Base-by-base conservation (phyloP, 2,329 filamentous ascomycete genomes). In the Hypoxylon sp. region DNA sequence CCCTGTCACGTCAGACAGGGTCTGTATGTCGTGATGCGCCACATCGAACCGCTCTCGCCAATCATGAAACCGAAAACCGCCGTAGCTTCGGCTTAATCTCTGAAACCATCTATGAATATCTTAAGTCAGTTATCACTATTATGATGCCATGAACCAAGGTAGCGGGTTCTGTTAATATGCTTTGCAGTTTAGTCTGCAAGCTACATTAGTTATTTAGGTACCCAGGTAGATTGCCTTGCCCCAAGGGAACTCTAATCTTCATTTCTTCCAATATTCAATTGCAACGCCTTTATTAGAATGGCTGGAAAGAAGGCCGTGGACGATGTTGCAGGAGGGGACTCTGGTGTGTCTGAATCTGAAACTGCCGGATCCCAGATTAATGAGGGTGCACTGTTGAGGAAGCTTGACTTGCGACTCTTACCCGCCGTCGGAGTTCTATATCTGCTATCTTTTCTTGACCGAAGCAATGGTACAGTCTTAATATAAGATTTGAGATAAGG, bases 311-410 rank as follows among this genome's bases (percentile, higher is more conserved):
- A 46, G 16, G 19, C 39, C 7, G n/a, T 59, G 14, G 51, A 61
- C 2, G 56, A 55, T 8, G 34, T 39, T 25, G 50, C 50, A 16
- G 70, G 56, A 39, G 67, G 69, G 3, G 64, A 65, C 16, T 63
- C 71, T 1, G 63, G 55, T 2, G 61, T 46, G 2, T 74, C 73
- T 19, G 71, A 70, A 32, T 70, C 70, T 11, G 74, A 77, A 58
- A 61, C 57, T 6, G 65, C 59, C 16, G 68, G 58, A 5, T 23
- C 61, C 0, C 41, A 59, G 4, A 54, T 90, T 30, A 84, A 86
- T 58, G 88, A 91, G 72, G 85, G 81, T 41, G 78, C 81, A 0
- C 77, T 92, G 1, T 71, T 91, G 5, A 81, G 88, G 8, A 91
- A 86, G 65, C 71, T 88, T 12, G 86, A 88, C 64, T 67, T 75